Percentiles rank a stretch among this genome's conserved stretches.
Conservation (phyloP, 306 rosid genomes). For the Alnus rubra region DNA sequence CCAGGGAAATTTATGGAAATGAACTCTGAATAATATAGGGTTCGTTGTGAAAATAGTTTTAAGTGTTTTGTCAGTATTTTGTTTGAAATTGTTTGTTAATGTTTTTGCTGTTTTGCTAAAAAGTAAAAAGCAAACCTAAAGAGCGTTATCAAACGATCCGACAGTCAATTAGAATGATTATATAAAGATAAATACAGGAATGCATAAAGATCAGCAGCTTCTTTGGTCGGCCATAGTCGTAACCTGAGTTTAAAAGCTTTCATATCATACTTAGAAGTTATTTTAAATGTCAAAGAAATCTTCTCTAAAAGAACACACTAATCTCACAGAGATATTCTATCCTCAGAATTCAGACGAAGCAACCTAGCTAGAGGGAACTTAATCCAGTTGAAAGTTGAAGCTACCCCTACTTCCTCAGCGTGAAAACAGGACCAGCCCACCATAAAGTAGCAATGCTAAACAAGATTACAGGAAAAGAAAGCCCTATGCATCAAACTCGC, state of each 20-base stretch:
- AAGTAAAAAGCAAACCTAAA: too few relatives aligned
- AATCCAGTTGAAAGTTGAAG: background rate
- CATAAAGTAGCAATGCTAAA: background rate
- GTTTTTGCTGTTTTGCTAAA: too few relatives aligned
- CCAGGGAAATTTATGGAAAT: too few relatives aligned
- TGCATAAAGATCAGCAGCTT: background rate
- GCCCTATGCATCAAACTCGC: background rate
- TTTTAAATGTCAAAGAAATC: background rate
- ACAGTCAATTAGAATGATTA: background rate
- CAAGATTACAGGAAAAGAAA: background rate
- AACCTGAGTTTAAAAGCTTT: background rate
- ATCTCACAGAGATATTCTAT: background rate
- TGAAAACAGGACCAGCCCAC: background rate
- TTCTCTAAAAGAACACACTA: background rate
- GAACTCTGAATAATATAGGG: too few relatives aligned
- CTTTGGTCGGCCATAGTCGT: background rate
- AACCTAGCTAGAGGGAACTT: background rate
- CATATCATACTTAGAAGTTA: background rate
- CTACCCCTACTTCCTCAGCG: background rate
- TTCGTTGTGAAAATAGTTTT: too few relatives aligned
- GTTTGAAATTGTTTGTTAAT: too few relatives aligned
- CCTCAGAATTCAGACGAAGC: background rate
- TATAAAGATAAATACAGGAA: background rate
- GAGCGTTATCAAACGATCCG: too few relatives aligned
- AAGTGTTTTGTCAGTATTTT: too few relatives aligned